Conservation (phyloP, 2,329 filamentous ascomycete species). For the Simplicillium aogashimaense region DNA sequence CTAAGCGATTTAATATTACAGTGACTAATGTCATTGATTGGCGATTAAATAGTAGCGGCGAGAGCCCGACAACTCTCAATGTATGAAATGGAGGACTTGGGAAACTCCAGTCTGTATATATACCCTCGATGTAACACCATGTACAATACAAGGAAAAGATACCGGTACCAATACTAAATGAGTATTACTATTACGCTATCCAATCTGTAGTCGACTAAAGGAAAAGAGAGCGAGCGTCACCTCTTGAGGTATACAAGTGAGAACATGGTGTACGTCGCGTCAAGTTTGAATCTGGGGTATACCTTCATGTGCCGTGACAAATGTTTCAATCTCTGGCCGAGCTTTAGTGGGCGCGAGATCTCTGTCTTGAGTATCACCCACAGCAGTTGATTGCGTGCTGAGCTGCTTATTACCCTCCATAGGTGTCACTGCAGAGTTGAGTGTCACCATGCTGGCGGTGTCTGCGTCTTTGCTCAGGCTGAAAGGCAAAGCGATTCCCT, state of each 20-base stretch:
- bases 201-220: too few species aligned
- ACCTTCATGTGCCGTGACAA: too few species aligned
- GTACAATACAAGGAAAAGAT: not conserved
- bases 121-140: constrained; percentile 5
- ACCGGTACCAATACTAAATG: too few species aligned
- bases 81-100: constrained; percentile 12
- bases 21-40: not conserved
- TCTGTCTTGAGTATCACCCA: constrained; percentile 9
- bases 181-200: too few species aligned
- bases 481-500: constrained; percentile 65
- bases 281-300: too few species aligned
- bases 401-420: constrained; percentile 5
- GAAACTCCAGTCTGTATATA: not conserved
- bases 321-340: too few species aligned
- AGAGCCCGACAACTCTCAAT: not conserved
- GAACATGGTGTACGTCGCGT: too few species aligned
- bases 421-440: constrained; percentile 33
- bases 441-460: constrained; percentile 61
- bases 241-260: too few species aligned
- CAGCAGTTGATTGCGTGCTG: constrained; percentile 10
- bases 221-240: too few species aligned
- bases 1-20: constrained; percentile 18
- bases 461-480: constrained; percentile 53
- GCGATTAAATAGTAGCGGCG: constrained; percentile 1
- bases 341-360: too few species aligned